A percentile compares a stretch with the other conserved stretches of the same genome.
These are phyloP conservation scores for Talaromyces sp. DNA, from an alignment of 2,329 filamentous ascomycete species.

Conservation along the genomic window DNA sequence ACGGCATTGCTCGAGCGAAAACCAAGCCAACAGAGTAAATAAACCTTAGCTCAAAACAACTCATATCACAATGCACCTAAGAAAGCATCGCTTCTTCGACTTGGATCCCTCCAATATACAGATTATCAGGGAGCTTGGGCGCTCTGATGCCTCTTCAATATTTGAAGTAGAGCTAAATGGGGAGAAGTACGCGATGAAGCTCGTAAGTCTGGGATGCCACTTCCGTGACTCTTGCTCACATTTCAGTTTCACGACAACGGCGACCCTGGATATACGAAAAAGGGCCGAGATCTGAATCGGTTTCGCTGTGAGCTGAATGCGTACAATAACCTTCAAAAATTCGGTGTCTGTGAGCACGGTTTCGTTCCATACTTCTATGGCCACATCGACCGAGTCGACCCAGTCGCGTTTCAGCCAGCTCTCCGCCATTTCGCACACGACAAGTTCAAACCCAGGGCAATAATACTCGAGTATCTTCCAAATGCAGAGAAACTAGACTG, in stretches of 20 bases:
- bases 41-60: too few species aligned
- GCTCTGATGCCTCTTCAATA: conserved; percentile 17
- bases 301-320: conserved; percentile 26
- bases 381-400: conserved; percentile 24
- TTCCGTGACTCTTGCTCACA: not conserved
- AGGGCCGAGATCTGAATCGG: conserved; percentile 26
- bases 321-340: conserved; percentile 22
- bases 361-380: conserved; percentile 26
- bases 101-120: too few species aligned
- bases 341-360: conserved; percentile 21
- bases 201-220: conserved; percentile 10
- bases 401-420: conserved; percentile 20
- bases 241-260: conserved; percentile 25
- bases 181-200: conserved; percentile 20
- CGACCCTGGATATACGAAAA: conserved; percentile 24
- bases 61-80: too few species aligned
- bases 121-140: too few species aligned
- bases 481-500: too few species aligned
- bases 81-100: too few species aligned
- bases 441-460: conserved; percentile 7
- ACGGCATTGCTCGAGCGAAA: too few species aligned
- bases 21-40: too few species aligned
- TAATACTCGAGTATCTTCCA: too few species aligned
- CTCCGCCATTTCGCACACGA: conserved; percentile 22
- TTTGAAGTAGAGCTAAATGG: conserved; percentile 22